Evolutionary conservation across 495 filamentous ascomycete species (phyloP).

Genomic region (Penicillium mononematosum): DNA sequence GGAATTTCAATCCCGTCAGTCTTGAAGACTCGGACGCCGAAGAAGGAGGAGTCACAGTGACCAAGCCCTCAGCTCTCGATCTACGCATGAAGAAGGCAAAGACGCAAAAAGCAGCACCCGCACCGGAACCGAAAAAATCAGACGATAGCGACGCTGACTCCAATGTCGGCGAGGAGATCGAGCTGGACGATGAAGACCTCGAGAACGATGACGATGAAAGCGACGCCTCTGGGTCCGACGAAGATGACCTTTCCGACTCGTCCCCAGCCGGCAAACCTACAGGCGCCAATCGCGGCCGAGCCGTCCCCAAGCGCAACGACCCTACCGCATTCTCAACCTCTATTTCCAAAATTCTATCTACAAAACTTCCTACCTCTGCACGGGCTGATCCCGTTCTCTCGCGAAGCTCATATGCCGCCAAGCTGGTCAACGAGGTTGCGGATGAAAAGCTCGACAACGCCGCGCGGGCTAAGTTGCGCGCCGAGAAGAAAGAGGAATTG

Average conservation of each 20-base stretch:
- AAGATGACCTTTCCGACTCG: slow-evolving; percentile 24
- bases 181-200: slow-evolving; percentile 37
- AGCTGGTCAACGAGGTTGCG: slow-evolving; percentile 61
- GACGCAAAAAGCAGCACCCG: slow-evolving; percentile 24
- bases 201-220: slow-evolving; percentile 37
- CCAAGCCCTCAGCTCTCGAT: slow-evolving; percentile 14
- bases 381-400: slow-evolving; percentile 87
- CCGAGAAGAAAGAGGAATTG: slow-evolving; percentile 74
- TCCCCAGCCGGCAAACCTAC: slow-evolving; percentile 16
- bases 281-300: slow-evolving; percentile 24
- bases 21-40: slow-evolving; percentile 68
- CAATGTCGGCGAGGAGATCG: slow-evolving; percentile 34
- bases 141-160: slow-evolving; percentile 21
- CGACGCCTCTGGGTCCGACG: slow-evolving; percentile 26
- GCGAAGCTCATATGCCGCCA: slow-evolving; percentile 66
- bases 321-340: slow-evolving; percentile 85
- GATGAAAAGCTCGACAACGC: slow-evolving; percentile 77
- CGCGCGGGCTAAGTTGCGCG: slow-evolving; percentile 72
- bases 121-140: slow-evolving; percentile 18
- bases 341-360: slow-evolving; percentile 83
- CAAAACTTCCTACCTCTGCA: slow-evolving; percentile 76
- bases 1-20: slow-evolving; percentile 60
- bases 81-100: slow-evolving; percentile 23
- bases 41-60: slow-evolving; percentile 35
- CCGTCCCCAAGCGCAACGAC: slow-evolving; percentile 74